Percentiles rank a stretch among this genome's conserved stretches.
Evolutionary conservation across 257 asterid species (phyloP).

Genomic region (Rauvolfia tetraphylla): DNA sequence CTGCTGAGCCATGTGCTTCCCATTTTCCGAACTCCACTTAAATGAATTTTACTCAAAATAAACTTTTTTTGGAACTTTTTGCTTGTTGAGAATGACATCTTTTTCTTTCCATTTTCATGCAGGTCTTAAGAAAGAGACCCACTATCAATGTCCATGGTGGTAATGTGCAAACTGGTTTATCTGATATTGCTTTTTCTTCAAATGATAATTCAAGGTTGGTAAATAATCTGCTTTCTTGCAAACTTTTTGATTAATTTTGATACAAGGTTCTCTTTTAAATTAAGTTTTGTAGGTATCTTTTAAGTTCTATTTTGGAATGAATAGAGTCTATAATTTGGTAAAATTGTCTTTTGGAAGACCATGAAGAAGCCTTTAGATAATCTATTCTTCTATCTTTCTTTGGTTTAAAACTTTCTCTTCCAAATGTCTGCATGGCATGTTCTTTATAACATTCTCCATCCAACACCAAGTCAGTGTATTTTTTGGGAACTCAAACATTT

Average conservation of each 20-base stretch:
- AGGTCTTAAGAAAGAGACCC: slow-evolving; percentile 72
- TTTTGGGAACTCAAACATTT: neutral
- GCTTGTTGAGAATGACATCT: neutral
- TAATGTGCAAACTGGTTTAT: slow-evolving; percentile 58
- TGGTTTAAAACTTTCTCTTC: neutral
- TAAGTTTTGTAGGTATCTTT: neutral
- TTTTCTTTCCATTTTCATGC: slow-evolving; percentile 31
- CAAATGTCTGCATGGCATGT: neutral
- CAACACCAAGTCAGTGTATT: neutral
- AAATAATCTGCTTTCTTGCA: neutral
- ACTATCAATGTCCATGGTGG: slow-evolving; percentile 68
- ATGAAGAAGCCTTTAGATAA: neutral
- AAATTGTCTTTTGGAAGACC: neutral
- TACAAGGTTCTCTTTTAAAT: neutral
- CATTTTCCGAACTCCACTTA: neutral
- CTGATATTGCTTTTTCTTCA: slow-evolving; percentile 78
- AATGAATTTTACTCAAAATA: neutral
- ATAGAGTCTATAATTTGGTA: neutral
- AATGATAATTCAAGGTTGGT: slow-evolving; percentile 67
- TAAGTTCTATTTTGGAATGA: neutral
- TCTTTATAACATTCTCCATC: neutral
- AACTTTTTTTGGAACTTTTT: neutral
- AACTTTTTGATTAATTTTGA: neutral
- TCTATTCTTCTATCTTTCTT: neutral
- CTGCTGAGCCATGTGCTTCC: neutral